Evolutionary conservation across 108 stramenopile genomes (phyloP), one percentile per base, ranked within the genome.

Genomic region (Nannochloropsis gaditana): DNA sequence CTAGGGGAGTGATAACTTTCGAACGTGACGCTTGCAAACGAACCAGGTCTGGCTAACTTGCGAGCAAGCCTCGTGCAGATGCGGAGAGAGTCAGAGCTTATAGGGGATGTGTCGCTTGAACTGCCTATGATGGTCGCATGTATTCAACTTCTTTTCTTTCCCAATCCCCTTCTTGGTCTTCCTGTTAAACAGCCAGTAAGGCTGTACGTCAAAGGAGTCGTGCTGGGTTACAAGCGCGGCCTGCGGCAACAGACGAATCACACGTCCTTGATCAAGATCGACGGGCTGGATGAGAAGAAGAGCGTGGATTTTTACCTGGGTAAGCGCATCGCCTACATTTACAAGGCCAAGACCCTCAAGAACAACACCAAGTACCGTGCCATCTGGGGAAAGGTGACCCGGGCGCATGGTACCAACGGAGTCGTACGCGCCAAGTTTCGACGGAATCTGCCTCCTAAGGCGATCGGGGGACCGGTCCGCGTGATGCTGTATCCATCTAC

Each of bases 321-420:
- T 81, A 99, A 99, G 94, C 93, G 94, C 80, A 92, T 99, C 80
- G 99, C 97, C 43, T 99, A 96, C 92, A 97, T 99, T 89, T 99
- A 97, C 93, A 99, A 98, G 95, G 88, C 85, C 73, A 89, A 89
- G 80, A 84, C 83, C 79, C 85, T 85, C 8, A 89, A 85, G 85
- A 85, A 92, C 83, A 95, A 94, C 85, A 93, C 93, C 86, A 97
- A 97, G 91, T 98, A 96, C 94, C 93, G 97, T 83, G 97, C 97
- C 80, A 97, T 96, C 85, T 99, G 99, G 99, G 99, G 99, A 82
- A 95, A 94, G 87, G 97, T 99, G 81, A 94, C 92, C 91, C 93
- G 98, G 44, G 91, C 94, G 42, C 99, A 99, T 86, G 99, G 99
- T 83, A 93, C 93, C 91, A 97, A 96, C 89, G 99, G 99, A 44